Base-by-base conservation (phyloP, 1,284 basidiomycete genomes). In the Malassezia nana region DNA sequence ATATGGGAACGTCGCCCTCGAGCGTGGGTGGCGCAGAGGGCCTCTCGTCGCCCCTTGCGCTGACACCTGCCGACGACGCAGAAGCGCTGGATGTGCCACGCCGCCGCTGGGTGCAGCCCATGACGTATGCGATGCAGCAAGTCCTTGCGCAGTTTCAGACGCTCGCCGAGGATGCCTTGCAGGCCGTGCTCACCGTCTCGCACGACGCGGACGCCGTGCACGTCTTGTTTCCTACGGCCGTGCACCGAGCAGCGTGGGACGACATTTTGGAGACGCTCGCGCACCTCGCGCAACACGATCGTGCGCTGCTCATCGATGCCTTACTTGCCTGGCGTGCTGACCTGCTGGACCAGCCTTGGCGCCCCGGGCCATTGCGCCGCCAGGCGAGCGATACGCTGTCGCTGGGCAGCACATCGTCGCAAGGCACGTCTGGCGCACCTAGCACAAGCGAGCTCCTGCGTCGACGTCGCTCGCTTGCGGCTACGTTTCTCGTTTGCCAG, bases 281-380 rank as follows among this genome's bases (percentile, higher is more conserved):
- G 8, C 86, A 87, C 67, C 84, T 92, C 52, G 87, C 87, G 1
- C 83, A 84, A 56, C 87, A 86, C 50, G 83, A 88, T 55, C 80
- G 87, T 2, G 86, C 88, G 63, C 81, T 83, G 32, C 88, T 95
- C 5, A 79, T 92, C 29, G 87, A 90, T 58, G 84, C 87, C 5
- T 81, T 94, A 48, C 84, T 85, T 78, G 82, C 85, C 18, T 96
- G 91, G 91, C 81, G 87, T 55, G 79, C 49, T 15, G 54, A 58
- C 44, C 53, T 60, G 6, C 28, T 63, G 24, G 62, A 63, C 3
- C 28, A 40, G 48, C 57, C 42, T 51, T 56, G 29, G 45, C 56
- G 30, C 46, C 58, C 18, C 50, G 58, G 20, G 46, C 53, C 28
- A 13, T 51, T 59, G 18, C 65, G 61, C 25, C 57, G 65, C 15